Base-by-base conservation (phyloP, 441 rosid genomes). In the Gossypium davidsonii region DNA sequence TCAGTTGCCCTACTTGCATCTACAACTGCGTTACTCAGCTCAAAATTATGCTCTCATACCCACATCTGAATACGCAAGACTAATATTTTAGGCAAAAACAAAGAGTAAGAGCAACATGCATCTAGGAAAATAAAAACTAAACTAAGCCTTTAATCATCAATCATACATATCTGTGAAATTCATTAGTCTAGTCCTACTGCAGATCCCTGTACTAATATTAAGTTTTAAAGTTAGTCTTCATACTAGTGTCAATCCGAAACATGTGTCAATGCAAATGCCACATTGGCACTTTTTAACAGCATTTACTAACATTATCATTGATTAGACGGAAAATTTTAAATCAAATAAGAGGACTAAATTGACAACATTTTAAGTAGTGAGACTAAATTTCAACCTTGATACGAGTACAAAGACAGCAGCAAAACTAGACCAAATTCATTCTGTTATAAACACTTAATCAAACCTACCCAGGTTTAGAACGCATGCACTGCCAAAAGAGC, bases 401-500 rank as follows among this genome's bases (percentile, higher is more conserved):
- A 44, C n/a, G 49, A 44, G 49, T 11, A 44, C n/a, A 44, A 1
- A 12, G 49, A 9, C n/a, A 11, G 3, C 12, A 2, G n/a, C n/a
- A 8, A 2, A 44, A 12, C 49, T 44, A 44, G 49, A 44, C 49
- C 49, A 44, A 44, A 44, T 8, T 31, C 34, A 31, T 4, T 21
- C 5, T 1, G 20, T 5, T 65, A 46, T 44, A n/a, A 48, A 48
- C 21, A 67, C n/a, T 7, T 25, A 10, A 37, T 20, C 34, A 67
- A 49, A 79, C 88, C 52, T 83, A 92, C 99, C 98, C 96, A n/a
- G 97, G 98, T 83, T 94, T 91, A 23, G 99, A 94, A 61, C 94
- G 92, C 97, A 94, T 92, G 84, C 99, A 94, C 65, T 56, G 78
- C 88, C 91, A 92, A 73, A 94, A 92, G 67, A 94, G 90, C 78